Conservation (phyloP, 1,284 basidiomycete genomes). For the Fomitopsis schrenkii region DNA sequence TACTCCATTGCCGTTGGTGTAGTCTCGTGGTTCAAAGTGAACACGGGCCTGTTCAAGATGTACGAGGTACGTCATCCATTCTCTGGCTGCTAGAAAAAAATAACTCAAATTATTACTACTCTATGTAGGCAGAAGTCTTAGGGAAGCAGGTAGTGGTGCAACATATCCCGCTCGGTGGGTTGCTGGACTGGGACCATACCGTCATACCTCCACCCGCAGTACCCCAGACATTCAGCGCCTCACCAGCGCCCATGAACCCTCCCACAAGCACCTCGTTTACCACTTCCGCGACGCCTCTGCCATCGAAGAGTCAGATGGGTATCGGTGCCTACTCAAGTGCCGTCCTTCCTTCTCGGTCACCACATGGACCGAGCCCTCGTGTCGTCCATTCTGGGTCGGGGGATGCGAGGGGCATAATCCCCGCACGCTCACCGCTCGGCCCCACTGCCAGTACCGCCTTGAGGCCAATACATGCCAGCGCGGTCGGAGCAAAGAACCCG, state of each 20-base stretch:
- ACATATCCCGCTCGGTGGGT: slow-evolving; percentile 85
- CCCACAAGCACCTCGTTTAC: background rate
- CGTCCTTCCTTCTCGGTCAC: background rate
- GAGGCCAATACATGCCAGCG: slow-evolving; percentile 2
- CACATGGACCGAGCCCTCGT: background rate
- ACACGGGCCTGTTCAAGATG: slow-evolving; percentile 92
- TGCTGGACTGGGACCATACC: slow-evolving; percentile 53
- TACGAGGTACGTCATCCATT: slow-evolving; percentile 60
- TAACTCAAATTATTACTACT: background rate
- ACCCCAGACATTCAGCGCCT: background rate
- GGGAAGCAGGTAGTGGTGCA: slow-evolving; percentile 96
- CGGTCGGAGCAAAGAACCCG: background rate
- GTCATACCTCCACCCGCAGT: background rate
- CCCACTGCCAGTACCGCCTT: slow-evolving; percentile 20
- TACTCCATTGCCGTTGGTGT: slow-evolving; percentile 85
- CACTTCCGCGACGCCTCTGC: background rate
- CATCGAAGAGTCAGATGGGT: background rate
- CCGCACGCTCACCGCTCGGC: slow-evolving; percentile 20
- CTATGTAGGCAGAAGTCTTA: slow-evolving; percentile 81
- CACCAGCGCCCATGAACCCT: background rate
- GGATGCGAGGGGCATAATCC: slow-evolving; percentile 9
- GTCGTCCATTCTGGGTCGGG: background rate
- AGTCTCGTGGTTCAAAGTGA: slow-evolving; percentile 86
- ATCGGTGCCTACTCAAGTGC: background rate
- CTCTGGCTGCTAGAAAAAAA: background rate